phyloP scores from a whole-genome alignment of 2,329 filamentous ascomycete genomes.

The Emmonsia crescens region DNA sequence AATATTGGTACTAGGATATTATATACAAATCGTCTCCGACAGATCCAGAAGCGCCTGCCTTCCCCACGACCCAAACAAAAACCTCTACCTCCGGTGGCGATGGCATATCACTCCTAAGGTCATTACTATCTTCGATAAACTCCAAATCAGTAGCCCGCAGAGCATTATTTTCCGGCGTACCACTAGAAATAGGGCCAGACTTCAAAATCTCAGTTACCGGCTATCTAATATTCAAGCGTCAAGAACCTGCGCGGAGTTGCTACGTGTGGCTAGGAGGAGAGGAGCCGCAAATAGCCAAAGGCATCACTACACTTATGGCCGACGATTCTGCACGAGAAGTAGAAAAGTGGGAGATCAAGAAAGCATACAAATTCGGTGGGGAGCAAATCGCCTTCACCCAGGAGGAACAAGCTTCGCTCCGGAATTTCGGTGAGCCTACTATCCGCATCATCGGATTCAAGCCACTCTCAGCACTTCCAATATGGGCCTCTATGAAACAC shows the following conservation, averaged over 20 bases:
- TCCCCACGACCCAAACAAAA: slow-evolving; percentile 30
- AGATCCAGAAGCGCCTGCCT: slow-evolving; percentile 56
- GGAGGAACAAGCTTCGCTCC: slow-evolving; percentile 69
- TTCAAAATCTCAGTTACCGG: slow-evolving; percentile 86
- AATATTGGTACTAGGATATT: slow-evolving; percentile 54
- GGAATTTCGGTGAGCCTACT: slow-evolving; percentile 68
- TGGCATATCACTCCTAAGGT: slow-evolving; percentile 67
- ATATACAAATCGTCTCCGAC: slow-evolving; percentile 66
- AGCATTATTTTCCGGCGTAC: slow-evolving; percentile 74
- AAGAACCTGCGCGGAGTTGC: slow-evolving; percentile 68
- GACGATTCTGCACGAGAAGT: slow-evolving; percentile 68
- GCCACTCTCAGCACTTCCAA: slow-evolving; percentile 57
- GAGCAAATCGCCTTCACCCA: slow-evolving; percentile 76
- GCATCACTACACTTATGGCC: slow-evolving; percentile 62
- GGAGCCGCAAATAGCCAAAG: slow-evolving; percentile 64
- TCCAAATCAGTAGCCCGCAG: slow-evolving; percentile 80
- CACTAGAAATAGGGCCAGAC: slow-evolving; percentile 75
- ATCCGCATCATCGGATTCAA: slow-evolving; percentile 95
- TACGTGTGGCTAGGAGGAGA: slow-evolving; percentile 88
- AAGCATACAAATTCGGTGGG: slow-evolving; percentile 92
- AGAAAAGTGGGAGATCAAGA: slow-evolving; percentile 71
- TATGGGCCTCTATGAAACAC: slow-evolving; percentile 78
- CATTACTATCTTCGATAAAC: slow-evolving; percentile 76
- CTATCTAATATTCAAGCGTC: slow-evolving; percentile 77
- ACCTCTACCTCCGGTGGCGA: slow-evolving; percentile 58